Base-by-base conservation (phyloP, 371 early-diverging fungal genomes). In the Rhizopus stolonifer region DNA sequence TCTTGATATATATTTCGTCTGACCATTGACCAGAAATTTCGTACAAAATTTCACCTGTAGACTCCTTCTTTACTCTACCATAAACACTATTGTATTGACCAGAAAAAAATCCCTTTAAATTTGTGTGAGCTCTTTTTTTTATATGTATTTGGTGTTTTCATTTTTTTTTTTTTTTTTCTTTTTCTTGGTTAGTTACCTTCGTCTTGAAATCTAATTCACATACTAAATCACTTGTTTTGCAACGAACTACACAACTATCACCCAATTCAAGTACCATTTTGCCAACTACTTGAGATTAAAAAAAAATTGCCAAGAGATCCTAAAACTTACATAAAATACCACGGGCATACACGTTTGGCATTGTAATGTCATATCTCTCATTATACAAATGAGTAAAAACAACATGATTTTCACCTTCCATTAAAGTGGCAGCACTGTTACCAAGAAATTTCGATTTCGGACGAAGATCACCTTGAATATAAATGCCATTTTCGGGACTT, bases 191-290 rank as follows among this genome's bases (percentile, higher is more conserved):
- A n/a, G n/a, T n/a, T 75, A 91, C 95, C 82, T 93, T 93, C 53
- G 89, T 87, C 68, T 91, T 91, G 71, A 96, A 96, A 50, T 95
- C 96, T 24, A 95, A 68, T 47, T 84, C 82, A 54, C 89, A 90
- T 29, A 82, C 53, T 49, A 95, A 78, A 64, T 90, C 92, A 47
- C 79, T 81, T 61, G 89, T 76, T 32, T 73, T 61, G 61, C 95
- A 95, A 25, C 75, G 77, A 17, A 96, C 83, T 0, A 75, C 69
- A 6, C 87, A 81, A 15, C 69, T 72, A 67, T 95, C 97, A 24
- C 95, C 95, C 32, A 96, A 70, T 64, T 96, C 97, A 52, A 95
- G 63, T 50, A 87, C 81, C 94, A 96, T 94, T 45, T 88, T 95
- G 22, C 97, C 97, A 66, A 69, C 69, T 69, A 46, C n/a, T n/a